These are phyloP conservation scores for Fraxinus sp. DNA, from an alignment of 305 asterid species.

Conservation along the genomic window DNA sequence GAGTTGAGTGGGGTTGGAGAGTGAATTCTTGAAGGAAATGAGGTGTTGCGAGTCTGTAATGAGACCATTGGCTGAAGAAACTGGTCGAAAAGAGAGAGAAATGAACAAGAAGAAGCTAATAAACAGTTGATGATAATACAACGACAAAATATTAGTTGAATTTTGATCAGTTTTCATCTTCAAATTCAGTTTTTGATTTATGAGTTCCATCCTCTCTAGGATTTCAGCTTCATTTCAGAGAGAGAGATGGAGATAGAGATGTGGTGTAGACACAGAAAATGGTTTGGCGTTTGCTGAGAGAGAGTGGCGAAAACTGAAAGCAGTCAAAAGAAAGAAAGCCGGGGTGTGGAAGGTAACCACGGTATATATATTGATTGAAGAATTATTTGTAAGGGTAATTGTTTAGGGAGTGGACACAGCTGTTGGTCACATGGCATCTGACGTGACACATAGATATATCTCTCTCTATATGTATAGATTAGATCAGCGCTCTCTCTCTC, in stretches of 20 bases:
- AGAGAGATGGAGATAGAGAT: neutral
- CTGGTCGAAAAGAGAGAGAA: neutral
- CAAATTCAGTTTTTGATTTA: neutral
- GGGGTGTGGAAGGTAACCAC: neutral
- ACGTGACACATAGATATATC: neutral
- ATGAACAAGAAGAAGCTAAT: neutral
- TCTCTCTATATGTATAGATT: neutral
- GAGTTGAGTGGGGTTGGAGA: neutral
- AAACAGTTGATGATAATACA: neutral
- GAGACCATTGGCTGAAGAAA: neutral
- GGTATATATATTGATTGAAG: neutral
- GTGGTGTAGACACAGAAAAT: neutral
- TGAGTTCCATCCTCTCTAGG: neutral
- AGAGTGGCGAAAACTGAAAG: neutral
- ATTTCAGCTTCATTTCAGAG: neutral
- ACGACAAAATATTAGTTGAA: neutral
- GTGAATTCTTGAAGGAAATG: neutral
- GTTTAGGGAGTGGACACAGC: constrained; percentile 1
- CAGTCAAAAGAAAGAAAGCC: neutral
- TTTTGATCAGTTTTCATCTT: neutral
- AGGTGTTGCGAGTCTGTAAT: neutral
- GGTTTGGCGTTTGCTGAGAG: neutral
- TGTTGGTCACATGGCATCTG: neutral
- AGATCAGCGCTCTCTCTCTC: too few species aligned
- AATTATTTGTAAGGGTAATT: neutral